Conservation (phyloP, 2,329 filamentous ascomycete species). For the Aspergillus niger region DNA sequence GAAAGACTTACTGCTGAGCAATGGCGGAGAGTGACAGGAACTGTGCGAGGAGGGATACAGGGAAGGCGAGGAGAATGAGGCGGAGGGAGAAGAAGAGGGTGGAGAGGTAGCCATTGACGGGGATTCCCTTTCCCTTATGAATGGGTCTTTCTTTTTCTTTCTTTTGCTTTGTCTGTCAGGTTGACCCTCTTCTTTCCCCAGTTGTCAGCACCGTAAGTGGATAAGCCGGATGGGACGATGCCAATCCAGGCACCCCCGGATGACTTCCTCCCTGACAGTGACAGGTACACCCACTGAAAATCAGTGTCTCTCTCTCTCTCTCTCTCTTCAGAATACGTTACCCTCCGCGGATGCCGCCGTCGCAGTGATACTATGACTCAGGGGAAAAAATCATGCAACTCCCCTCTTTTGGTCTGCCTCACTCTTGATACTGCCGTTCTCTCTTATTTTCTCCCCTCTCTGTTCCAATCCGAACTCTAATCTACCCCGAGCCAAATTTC, state of each 20-base stretch:
- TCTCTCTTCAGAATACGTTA: not conserved
- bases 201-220: slow-evolving; percentile 3
- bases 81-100: slow-evolving; percentile 21
- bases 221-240: slow-evolving; percentile 4
- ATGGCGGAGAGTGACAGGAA: slow-evolving; percentile 25
- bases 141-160: slow-evolving; percentile 9
- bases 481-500: not conserved
- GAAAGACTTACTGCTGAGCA: slow-evolving; percentile 19
- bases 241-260: slow-evolving; percentile 7
- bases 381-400: not conserved
- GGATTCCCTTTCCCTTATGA: not conserved
- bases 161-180: not conserved
- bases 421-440: not conserved
- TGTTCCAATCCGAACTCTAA: not conserved
- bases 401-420: not conserved
- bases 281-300: too few species aligned
- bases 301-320: too few species aligned
- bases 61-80: slow-evolving; percentile 28
- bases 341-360: not conserved
- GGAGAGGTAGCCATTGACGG: slow-evolving; percentile 20
- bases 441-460: not conserved
- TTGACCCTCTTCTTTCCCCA: not conserved
- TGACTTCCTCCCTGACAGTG: slow-evolving; percentile 9
- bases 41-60: slow-evolving; percentile 37
- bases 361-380: not conserved